These are phyloP conservation scores for Podaxis sp. DNA, from an alignment of 768 basidiomycete species.

Conservation along the genomic window DNA sequence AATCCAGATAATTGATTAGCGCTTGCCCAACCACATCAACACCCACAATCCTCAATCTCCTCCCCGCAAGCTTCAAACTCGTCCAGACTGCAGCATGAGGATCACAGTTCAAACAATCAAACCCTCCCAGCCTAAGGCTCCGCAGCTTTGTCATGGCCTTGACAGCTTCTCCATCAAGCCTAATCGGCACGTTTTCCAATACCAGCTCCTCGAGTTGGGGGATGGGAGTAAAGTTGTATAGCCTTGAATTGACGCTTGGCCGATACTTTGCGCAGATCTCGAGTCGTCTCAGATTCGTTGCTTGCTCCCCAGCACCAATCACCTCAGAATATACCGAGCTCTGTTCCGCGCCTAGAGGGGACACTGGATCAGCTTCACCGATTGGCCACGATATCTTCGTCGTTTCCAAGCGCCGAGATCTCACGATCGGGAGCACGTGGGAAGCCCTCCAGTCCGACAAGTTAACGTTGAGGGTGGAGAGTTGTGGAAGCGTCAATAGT, in stretches of 20 bases:
- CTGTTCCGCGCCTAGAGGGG: not conserved
- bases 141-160: not conserved
- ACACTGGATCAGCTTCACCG: not conserved
- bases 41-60: not conserved
- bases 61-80: not conserved
- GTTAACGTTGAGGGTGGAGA: not conserved
- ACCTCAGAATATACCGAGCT: not conserved
- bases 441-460: not conserved
- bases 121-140: constrained; percentile 2
- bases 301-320: not conserved
- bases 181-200: constrained; percentile 5
- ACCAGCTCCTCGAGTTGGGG: constrained; percentile 6
- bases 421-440: not conserved
- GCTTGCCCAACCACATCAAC: constrained; percentile 6
- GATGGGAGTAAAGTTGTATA: not conserved
- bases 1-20: constrained; percentile 5
- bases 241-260: not conserved
- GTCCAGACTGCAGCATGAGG: not conserved
- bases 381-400: constrained; percentile 10
- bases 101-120: constrained; percentile 4
- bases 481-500: not conserved
- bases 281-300: not conserved
- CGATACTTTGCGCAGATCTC: not conserved
- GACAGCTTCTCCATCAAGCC: not conserved
- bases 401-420: not conserved